Percentiles rank a stretch among this genome's conserved stretches.
Evolutionary conservation across 2,329 filamentous ascomycete species (phyloP).

Genomic region (Claviceps monticola): DNA sequence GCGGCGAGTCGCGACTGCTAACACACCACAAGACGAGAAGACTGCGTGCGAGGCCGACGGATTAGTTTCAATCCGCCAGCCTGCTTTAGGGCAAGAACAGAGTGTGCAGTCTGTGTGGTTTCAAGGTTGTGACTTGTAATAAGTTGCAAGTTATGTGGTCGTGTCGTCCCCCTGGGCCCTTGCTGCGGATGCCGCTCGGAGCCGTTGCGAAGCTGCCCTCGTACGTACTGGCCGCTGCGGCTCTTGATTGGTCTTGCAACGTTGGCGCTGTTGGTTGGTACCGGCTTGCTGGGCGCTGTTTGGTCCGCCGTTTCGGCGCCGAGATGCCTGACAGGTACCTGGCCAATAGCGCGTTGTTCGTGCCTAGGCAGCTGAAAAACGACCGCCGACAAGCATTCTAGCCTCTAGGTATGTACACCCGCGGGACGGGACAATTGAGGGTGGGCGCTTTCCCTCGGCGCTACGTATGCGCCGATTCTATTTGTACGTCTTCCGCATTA

Average conservation of each 20-base stretch:
- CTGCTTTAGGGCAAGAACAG: background rate
- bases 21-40: background rate
- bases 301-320: background rate
- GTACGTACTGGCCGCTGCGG: background rate
- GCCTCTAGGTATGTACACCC: background rate
- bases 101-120: background rate
- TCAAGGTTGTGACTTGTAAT: no score
- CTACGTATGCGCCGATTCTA: no score
- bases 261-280: background rate
- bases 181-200: no score
- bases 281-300: background rate
- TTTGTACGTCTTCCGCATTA: no score
- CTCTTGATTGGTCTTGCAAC: background rate
- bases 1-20: background rate
- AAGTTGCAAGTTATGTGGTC: no score
- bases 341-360: conserved; percentile 15
- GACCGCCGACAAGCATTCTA: background rate
- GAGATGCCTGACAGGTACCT: conserved; percentile 12
- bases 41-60: background rate
- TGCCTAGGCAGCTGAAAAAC: conserved; percentile 10
- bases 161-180: no score
- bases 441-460: no score
- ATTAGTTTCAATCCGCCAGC: background rate
- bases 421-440: no score
- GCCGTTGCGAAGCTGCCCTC: no score